A percentile compares a stretch with the other conserved stretches of the same genome.
Evolutionary conservation across 345 rosid genomes (phyloP).

Genomic region (Populus deltoides): DNA sequence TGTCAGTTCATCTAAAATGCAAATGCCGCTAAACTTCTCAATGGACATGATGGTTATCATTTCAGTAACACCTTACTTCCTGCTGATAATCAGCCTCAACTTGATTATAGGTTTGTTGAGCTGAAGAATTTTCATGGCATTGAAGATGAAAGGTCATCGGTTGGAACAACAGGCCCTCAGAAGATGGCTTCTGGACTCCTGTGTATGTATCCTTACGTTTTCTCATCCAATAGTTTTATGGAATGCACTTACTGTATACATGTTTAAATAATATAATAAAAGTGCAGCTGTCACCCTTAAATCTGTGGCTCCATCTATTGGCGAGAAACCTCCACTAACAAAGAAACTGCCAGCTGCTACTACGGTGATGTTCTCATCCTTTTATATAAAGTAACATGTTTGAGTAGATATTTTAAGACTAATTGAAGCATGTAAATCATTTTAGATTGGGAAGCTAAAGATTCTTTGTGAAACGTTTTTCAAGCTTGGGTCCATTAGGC

Average conservation of each 20-base stretch:
- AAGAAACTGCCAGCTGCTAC: slow-evolving; percentile 86
- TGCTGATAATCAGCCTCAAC: not conserved
- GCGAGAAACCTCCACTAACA: slow-evolving; percentile 69
- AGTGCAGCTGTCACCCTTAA: slow-evolving; percentile 74
- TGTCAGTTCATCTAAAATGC: not conserved
- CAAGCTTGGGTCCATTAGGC: slow-evolving; percentile 57
- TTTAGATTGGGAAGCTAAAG: slow-evolving; percentile 82
- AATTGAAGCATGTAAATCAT: not conserved
- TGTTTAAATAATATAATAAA: slow-evolving; percentile 5
- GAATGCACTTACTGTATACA: not conserved
- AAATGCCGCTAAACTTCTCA: not conserved
- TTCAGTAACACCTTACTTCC: not conserved
- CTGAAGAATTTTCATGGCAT: slow-evolving; percentile 72
- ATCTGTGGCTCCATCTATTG: slow-evolving; percentile 76
- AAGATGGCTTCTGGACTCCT: slow-evolving; percentile 81
- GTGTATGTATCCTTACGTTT: slow-evolving; percentile 39
- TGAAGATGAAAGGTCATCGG: slow-evolving; percentile 66
- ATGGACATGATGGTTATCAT: not conserved
- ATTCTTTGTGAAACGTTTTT: slow-evolving; percentile 74
- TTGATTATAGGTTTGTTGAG: slow-evolving; percentile 61
- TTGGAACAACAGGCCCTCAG: slow-evolving; percentile 56
- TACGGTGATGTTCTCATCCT: slow-evolving; percentile 46
- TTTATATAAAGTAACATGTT: not conserved
- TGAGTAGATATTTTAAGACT: not conserved
- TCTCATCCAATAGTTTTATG: not conserved